Percentiles rank a stretch among this genome's conserved stretches.
Evolutionary conservation across 495 filamentous ascomycete genomes (phyloP).

Genomic region (Gamarada debralockiae): DNA sequence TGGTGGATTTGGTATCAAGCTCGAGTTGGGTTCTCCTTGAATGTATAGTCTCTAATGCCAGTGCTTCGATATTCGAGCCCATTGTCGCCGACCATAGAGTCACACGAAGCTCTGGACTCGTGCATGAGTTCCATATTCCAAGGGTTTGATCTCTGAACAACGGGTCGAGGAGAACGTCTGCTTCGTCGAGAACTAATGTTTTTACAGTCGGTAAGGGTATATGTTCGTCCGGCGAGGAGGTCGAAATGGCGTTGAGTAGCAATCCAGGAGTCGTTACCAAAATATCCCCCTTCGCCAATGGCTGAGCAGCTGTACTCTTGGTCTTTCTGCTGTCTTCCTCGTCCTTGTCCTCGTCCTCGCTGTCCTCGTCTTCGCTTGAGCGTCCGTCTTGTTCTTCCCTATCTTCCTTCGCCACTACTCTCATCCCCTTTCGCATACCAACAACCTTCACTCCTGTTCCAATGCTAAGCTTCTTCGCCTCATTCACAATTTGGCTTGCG

Average conservation of each 20-base stretch:
- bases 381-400: constrained; percentile 27
- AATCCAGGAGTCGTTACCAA: constrained; percentile 83
- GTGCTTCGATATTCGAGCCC: constrained; percentile 83
- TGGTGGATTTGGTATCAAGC: constrained; percentile 38
- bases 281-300: constrained; percentile 69
- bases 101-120: constrained; percentile 59
- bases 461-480: constrained; percentile 73
- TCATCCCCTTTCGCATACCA: constrained; percentile 82
- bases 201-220: constrained; percentile 58
- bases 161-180: constrained; percentile 88
- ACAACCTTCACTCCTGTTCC: constrained; percentile 78
- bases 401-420: constrained; percentile 41
- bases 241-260: constrained; percentile 69
- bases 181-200: constrained; percentile 84
- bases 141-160: constrained; percentile 89
- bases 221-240: constrained; percentile 36
- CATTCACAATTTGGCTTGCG: constrained; percentile 87
- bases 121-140: constrained; percentile 76
- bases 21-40: constrained; percentile 34
- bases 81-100: constrained; percentile 96
- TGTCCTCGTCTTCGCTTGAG: constrained; percentile 38
- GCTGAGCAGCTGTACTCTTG: constrained; percentile 33
- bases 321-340: constrained; percentile 36
- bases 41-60: constrained; percentile 60
- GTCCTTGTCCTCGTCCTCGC: constrained; percentile 28